Evolutionary conservation across 2,329 filamentous ascomycete genomes (phyloP).

Genomic region (Botrytis byssoidea): DNA sequence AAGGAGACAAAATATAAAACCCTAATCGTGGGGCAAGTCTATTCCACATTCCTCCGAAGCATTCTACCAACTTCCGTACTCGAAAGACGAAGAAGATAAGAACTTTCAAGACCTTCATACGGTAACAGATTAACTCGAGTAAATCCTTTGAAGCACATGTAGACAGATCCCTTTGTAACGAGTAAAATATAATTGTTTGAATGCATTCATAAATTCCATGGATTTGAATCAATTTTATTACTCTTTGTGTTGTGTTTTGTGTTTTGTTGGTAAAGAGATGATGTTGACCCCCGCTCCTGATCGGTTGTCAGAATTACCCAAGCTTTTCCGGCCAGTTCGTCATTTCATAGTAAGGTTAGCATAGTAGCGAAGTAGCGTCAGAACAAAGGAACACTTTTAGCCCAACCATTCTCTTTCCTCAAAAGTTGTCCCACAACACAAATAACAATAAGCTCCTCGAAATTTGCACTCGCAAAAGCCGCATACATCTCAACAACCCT

Average conservation of each 20-base stretch:
- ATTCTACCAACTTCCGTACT: conserved; percentile 9
- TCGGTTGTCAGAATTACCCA: conserved; percentile 9
- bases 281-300: conserved; percentile 8
- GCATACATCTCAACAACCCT: conserved; percentile 1
- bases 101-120: background rate
- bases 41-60: conserved; percentile 2
- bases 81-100: conserved; percentile 3
- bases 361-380: conserved; percentile 7
- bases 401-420: conserved; percentile 12
- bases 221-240: background rate
- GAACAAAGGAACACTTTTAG: conserved; percentile 21
- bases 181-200: background rate
- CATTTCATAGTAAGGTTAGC: conserved; percentile 2
- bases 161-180: background rate
- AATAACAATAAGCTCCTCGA: conserved; percentile 19
- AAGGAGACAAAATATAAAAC: background rate
- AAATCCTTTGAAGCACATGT: background rate
- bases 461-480: conserved; percentile 5
- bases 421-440: conserved; percentile 10
- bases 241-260: background rate
- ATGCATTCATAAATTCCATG: conserved; percentile 1
- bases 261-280: background rate
- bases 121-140: background rate
- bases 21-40: background rate
- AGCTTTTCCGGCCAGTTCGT: conserved; percentile 16